These are phyloP conservation scores for Leccinum discolor DNA, from an alignment of 1,284 basidiomycete genomes.

Conservation along the genomic window DNA sequence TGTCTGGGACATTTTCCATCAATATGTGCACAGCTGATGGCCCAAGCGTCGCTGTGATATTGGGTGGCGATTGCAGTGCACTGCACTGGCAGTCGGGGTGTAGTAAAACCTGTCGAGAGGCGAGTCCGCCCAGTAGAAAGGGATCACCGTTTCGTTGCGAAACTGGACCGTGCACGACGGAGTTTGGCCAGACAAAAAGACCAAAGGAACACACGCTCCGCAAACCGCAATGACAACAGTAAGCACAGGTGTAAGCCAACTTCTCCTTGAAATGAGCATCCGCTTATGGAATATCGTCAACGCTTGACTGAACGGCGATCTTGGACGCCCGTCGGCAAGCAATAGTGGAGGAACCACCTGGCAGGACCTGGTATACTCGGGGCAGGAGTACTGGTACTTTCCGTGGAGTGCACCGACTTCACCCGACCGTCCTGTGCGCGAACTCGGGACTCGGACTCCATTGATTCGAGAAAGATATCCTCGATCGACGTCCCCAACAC, in stretches of 20 bases:
- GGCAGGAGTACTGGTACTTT: neutral
- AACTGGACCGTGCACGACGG: conserved; percentile 51
- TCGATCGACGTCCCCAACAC: conserved; percentile 76
- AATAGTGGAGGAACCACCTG: conserved; percentile 39
- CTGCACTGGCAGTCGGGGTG: conserved; percentile 16
- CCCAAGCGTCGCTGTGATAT: conserved; percentile 44
- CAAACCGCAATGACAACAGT: conserved; percentile 62
- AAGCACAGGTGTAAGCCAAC: conserved; percentile 69
- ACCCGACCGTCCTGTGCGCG: neutral
- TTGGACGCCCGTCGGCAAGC: conserved; percentile 51
- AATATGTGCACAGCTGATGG: conserved; percentile 32
- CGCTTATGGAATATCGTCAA: conserved; percentile 77
- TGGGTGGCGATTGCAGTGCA: conserved; percentile 48
- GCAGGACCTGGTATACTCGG: conserved; percentile 36
- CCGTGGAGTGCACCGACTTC: conserved; percentile 17
- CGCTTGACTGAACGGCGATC: conserved; percentile 58
- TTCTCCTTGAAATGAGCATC: conserved; percentile 59
- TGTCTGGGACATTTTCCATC: conserved; percentile 44
- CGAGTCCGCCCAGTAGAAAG: conserved; percentile 51
- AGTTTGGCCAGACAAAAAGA: conserved; percentile 56
- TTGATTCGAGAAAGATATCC: conserved; percentile 77
- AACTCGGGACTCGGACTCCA: conserved; percentile 44
- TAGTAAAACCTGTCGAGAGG: conserved; percentile 31
- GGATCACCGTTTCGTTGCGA: conserved; percentile 34
- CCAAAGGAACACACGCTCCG: conserved; percentile 64